Evolutionary conservation across 2,329 filamentous ascomycete species (phyloP).

Genomic region (Aspergillus luchuensis): DNA sequence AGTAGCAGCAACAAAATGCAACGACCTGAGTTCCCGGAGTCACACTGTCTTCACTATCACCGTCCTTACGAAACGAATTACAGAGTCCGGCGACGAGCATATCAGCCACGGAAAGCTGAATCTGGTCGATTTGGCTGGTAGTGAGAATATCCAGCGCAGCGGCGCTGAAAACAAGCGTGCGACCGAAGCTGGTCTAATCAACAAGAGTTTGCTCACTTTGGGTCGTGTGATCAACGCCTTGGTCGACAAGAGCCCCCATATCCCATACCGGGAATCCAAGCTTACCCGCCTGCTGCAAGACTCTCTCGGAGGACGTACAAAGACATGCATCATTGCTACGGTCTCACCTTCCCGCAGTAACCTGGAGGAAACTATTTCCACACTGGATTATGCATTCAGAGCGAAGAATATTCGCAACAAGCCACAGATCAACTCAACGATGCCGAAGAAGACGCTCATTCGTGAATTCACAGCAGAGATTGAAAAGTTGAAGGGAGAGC

Average conservation of each 20-base stretch:
- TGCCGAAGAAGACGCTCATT: slow-evolving; percentile 90
- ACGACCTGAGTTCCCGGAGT: slow-evolving; percentile 93
- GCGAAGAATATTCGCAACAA: slow-evolving; percentile 99
- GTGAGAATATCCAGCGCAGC: slow-evolving; percentile 95
- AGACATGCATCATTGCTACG: slow-evolving; percentile 98
- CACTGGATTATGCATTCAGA: slow-evolving; percentile 93
- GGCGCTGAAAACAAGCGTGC: slow-evolving; percentile 98
- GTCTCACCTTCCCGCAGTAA: slow-evolving; percentile 94
- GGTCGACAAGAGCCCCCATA: slow-evolving; percentile 85
- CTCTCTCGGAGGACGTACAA: slow-evolving; percentile 90
- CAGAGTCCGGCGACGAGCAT: slow-evolving; percentile 84
- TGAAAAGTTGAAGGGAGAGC: slow-evolving; percentile 88
- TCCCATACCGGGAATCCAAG: slow-evolving; percentile 93
- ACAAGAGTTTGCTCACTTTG: slow-evolving; percentile 93
- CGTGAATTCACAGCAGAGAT: slow-evolving; percentile 90
- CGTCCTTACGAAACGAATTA: slow-evolving; percentile 79
- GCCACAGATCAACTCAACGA: slow-evolving; percentile 87
- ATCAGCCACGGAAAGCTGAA: slow-evolving; percentile 92
- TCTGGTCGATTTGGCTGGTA: slow-evolving; percentile 92
- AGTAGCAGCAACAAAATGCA: slow-evolving; percentile 99
- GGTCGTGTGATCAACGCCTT: slow-evolving; percentile 97
- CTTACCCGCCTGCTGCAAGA: slow-evolving; percentile 93
- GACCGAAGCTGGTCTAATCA: slow-evolving; percentile 92
- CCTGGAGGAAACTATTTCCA: slow-evolving; percentile 96
- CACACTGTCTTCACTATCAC: slow-evolving; percentile 98